These are phyloP conservation scores for Millerozyma miso DNA, from an alignment of 805 yeast species.

Conservation along the genomic window DNA sequence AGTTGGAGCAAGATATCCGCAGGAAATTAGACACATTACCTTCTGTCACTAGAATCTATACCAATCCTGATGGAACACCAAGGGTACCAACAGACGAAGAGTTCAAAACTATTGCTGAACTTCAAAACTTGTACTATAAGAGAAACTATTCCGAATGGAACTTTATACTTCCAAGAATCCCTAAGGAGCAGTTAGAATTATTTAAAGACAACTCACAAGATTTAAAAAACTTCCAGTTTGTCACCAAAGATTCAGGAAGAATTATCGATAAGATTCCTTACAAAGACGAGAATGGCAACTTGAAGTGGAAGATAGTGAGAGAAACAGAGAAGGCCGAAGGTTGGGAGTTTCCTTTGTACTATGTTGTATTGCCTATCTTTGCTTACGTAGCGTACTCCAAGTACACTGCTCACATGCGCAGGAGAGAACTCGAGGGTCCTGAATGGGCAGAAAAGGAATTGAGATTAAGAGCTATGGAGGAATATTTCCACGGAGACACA, in stretches of 20 bases:
- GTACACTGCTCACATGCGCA: slow-evolving; percentile 40
- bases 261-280: slow-evolving; percentile 82
- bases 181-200: slow-evolving; percentile 50
- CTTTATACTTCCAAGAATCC: slow-evolving; percentile 44
- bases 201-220: slow-evolving; percentile 59
- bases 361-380: slow-evolving; percentile 67
- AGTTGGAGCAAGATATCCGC: slow-evolving; percentile 60
- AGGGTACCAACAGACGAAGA: slow-evolving; percentile 68
- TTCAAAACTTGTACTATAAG: slow-evolving; percentile 55
- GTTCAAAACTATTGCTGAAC: slow-evolving; percentile 66
- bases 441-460: slow-evolving; percentile 86
- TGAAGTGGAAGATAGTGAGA: slow-evolving; percentile 75
- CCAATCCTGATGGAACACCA: slow-evolving; percentile 72
- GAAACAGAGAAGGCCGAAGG: slow-evolving; percentile 74
- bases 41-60: slow-evolving; percentile 60
- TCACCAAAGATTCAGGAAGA: slow-evolving; percentile 47
- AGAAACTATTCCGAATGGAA: slow-evolving; percentile 53
- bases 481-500: slow-evolving; percentile 50
- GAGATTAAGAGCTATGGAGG: slow-evolving; percentile 68
- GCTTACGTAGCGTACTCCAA: slow-evolving; percentile 50
- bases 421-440: slow-evolving; percentile 40
- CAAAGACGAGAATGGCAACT: slow-evolving; percentile 76
- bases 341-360: slow-evolving; percentile 76
- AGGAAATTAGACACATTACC: slow-evolving; percentile 59
- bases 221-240: slow-evolving; percentile 51